These are phyloP conservation scores for Lignosus rhinocerotis DNA, from an alignment of 1,284 basidiomycete species.

Conservation along the genomic window DNA sequence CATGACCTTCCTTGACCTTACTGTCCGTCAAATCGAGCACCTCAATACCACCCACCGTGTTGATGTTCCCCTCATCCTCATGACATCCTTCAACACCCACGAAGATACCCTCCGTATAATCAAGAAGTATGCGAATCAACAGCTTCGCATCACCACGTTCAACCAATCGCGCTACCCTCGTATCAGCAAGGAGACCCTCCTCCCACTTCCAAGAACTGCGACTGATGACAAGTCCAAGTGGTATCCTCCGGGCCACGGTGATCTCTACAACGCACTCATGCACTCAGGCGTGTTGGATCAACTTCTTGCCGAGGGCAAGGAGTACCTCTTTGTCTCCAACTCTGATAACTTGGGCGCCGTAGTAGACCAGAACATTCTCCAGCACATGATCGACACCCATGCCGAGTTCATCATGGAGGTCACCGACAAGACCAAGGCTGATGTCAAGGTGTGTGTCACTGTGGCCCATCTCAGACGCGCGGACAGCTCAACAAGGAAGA, in stretches of 20 bases:
- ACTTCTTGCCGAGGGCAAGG: slow-evolving; percentile 93
- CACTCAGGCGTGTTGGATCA: slow-evolving; percentile 98
- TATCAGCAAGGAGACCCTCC: slow-evolving; percentile 92
- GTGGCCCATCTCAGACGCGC: slow-evolving; percentile 27
- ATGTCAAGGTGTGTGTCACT: slow-evolving; percentile 84
- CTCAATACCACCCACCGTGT: slow-evolving; percentile 72
- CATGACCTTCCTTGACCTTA: slow-evolving; percentile 99
- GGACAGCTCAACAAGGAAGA: background rate
- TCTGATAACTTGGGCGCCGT: slow-evolving; percentile 99
- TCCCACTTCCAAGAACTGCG: slow-evolving; percentile 86
- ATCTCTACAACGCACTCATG: slow-evolving; percentile 90
- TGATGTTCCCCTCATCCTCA: slow-evolving; percentile 96
- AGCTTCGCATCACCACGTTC: slow-evolving; percentile 93
- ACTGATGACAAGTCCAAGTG: slow-evolving; percentile 94
- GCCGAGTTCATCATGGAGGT: slow-evolving; percentile 98
- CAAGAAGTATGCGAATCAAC: slow-evolving; percentile 99
- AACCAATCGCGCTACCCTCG: slow-evolving; percentile 99
- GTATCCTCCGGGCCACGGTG: slow-evolving; percentile 99
- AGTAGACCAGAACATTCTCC: slow-evolving; percentile 83
- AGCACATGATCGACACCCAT: slow-evolving; percentile 88
- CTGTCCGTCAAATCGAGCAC: slow-evolving; percentile 95
- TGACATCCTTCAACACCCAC: slow-evolving; percentile 99
- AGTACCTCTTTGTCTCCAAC: slow-evolving; percentile 99
- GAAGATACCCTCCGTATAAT: slow-evolving; percentile 97
- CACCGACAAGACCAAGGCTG: slow-evolving; percentile 99